phyloP scores from a whole-genome alignment of 1,284 basidiomycete genomes.

The Laetiporus sulphureus region DNA sequence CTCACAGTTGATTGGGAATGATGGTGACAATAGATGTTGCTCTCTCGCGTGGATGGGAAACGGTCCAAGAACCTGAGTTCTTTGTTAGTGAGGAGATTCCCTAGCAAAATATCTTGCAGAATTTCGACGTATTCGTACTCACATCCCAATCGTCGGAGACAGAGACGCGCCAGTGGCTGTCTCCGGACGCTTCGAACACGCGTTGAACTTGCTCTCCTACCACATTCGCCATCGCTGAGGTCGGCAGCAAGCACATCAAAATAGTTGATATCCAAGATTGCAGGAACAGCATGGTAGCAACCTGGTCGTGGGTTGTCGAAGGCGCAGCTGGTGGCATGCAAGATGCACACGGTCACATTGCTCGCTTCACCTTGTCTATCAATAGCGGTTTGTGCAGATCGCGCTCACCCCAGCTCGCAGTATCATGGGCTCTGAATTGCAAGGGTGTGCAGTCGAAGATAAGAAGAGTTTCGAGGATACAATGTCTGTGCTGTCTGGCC shows the following conservation, averaged over 20 bases:
- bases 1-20: conserved; percentile 62
- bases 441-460: too few relatives aligned
- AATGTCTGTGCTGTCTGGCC: neutral
- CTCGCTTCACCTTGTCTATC: neutral
- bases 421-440: too few relatives aligned
- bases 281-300: neutral
- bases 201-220: conserved; percentile 4
- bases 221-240: neutral
- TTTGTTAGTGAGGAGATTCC: neutral
- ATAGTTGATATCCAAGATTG: neutral
- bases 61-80: conserved; percentile 59
- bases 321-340: neutral
- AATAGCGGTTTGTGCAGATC: neutral
- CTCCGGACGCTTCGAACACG: conserved; percentile 1
- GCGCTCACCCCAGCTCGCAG: too few relatives aligned
- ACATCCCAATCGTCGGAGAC: conserved; percentile 29
- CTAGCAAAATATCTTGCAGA: neutral
- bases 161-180: conserved; percentile 19
- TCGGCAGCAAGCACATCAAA: neutral
- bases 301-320: neutral
- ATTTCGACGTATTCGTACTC: conserved; percentile 9
- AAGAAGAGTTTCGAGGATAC: neutral
- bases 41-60: conserved; percentile 79
- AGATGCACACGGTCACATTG: neutral
- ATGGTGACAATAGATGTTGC: conserved; percentile 70